Base-by-base conservation (phyloP, 192 early-diverging fungal species). In the Powellomyces hirtus region DNA sequence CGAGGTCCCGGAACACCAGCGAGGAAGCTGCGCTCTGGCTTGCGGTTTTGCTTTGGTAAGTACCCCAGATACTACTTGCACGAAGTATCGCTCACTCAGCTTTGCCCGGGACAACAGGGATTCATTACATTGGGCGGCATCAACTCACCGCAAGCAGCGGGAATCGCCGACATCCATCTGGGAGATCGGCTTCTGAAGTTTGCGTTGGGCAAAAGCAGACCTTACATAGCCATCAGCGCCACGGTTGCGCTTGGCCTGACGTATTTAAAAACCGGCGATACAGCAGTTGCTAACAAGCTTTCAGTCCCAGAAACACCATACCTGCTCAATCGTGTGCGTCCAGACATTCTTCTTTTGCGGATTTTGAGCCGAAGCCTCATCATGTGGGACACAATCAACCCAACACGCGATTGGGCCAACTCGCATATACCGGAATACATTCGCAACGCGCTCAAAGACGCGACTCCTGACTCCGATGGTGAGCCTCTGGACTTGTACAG, bases 31-130 rank as follows among this genome's bases (percentile, higher is more conserved):
- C 40, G 37, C 70, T 35, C 58, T 77, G 36, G 67, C 72, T 3
- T 75, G 76, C 68, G 95, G 95, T 0, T 88, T 96, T 69, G 85
- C 91, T 0, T 72, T 97, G 36, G 95, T 94, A 2, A 82, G 94
- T 26, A 87, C n/a, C 92, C n/a, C 85, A 78, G n/a, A n/a, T n/a
- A n/a, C n/a, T n/a, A 8, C 77, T n/a, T n/a, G n/a, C n/a, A n/a
- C n/a, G n/a, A n/a, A n/a, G n/a, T n/a, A 94, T 2, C 92, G 90
- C 5, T 72, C 79, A 42, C 91, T 88, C 18, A 66, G 78, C 65
- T 76, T 74, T 22, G 66, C 82, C n/a, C n/a, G n/a, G n/a, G n/a
- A n/a, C n/a, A n/a, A n/a, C 56, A 80, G 49, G 38, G 62, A 27
- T 53, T 80, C 20, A 58, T 76, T 37, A 40, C 49, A 44, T 52